Evolutionary conservation across 129 eudicot genomes (phyloP).

Genomic region (Chrysanthemum lavandulifolium): DNA sequence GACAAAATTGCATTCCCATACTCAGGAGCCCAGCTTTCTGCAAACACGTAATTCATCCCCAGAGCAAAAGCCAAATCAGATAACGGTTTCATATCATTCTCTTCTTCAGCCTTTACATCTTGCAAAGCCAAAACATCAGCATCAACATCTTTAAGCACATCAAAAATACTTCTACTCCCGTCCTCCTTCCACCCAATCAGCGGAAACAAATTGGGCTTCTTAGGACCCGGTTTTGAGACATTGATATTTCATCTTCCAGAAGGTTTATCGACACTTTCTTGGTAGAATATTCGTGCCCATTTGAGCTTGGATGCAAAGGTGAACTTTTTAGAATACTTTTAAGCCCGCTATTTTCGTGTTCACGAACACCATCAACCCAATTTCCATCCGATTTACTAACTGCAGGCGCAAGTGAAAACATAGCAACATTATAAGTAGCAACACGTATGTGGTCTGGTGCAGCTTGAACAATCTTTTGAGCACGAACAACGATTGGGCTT

Average conservation of each 20-base stretch:
- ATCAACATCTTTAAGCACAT: constrained; percentile 84
- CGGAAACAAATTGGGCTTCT: constrained; percentile 84
- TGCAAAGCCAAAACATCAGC: constrained; percentile 90
- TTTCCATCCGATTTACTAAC: constrained; percentile 48
- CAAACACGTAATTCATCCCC: constrained; percentile 89
- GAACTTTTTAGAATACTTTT: constrained; percentile 78
- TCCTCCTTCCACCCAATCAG: constrained; percentile 55
- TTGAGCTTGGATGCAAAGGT: constrained; percentile 40
- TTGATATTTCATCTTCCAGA: constrained; percentile 86
- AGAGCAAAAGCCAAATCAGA: constrained; percentile 79
- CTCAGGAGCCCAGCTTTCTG: constrained; percentile 98
- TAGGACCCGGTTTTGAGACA: constrained; percentile 59
- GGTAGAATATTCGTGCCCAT: constrained; percentile 18
- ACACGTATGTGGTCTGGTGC: constrained; percentile 50
- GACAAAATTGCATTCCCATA: constrained; percentile 91
- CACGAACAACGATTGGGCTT: constrained; percentile 19
- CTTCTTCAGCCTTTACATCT: constrained; percentile 95
- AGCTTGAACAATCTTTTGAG: constrained; percentile 22
- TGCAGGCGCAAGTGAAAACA: constrained; percentile 86
- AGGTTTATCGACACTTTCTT: constrained; percentile 73
- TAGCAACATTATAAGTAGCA: constrained; percentile 84
- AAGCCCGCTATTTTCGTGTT: constrained; percentile 30
- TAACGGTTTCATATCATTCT: constrained; percentile 68
- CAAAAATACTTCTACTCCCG: constrained; percentile 57
- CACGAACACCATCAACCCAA: constrained; percentile 42